These are phyloP conservation scores for Dactylellina leptospora DNA, from an alignment of 2,329 filamentous ascomycete species.

Conservation along the genomic window DNA sequence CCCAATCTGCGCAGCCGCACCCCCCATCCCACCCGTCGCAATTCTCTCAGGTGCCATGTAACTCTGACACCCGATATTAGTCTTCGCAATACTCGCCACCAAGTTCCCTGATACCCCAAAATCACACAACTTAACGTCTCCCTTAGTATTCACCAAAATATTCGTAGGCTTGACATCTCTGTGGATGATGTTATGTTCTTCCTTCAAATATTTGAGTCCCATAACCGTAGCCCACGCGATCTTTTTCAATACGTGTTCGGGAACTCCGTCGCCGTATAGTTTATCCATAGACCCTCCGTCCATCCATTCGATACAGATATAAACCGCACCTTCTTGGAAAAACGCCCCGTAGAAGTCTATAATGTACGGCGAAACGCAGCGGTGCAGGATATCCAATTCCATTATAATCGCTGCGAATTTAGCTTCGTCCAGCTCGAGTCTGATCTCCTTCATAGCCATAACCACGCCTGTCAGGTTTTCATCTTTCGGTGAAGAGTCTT, in stretches of 20 bases:
- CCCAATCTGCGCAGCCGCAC: constrained; percentile 68
- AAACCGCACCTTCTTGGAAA: constrained; percentile 97
- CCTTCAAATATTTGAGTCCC: constrained; percentile 91
- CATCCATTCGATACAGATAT: constrained; percentile 99
- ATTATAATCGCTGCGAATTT: constrained; percentile 98
- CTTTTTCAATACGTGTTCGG: constrained; percentile 86
- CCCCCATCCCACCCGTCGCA: constrained; percentile 78
- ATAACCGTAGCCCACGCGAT: constrained; percentile 89
- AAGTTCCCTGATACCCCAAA: constrained; percentile 97
- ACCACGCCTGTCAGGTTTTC: constrained; percentile 69
- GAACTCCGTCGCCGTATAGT: constrained; percentile 87
- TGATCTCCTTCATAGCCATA: constrained; percentile 99
- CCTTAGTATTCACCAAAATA: constrained; percentile 86
- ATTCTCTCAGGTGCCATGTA: constrained; percentile 99
- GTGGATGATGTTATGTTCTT: constrained; percentile 99
- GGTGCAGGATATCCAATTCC: constrained; percentile 94
- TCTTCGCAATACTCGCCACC: constrained; percentile 96
- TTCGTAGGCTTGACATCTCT: constrained; percentile 99
- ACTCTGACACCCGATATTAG: constrained; percentile 98
- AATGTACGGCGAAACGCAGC: constrained; percentile 93
- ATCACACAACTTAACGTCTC: constrained; percentile 97
- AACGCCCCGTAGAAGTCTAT: constrained; percentile 99
- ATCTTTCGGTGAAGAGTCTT: constrained; percentile 14
- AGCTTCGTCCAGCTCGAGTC: constrained; percentile 91
- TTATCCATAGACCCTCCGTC: constrained; percentile 98